Conservation (phyloP, 108 stramenopile genomes). For the Craspedostauros australis region DNA sequence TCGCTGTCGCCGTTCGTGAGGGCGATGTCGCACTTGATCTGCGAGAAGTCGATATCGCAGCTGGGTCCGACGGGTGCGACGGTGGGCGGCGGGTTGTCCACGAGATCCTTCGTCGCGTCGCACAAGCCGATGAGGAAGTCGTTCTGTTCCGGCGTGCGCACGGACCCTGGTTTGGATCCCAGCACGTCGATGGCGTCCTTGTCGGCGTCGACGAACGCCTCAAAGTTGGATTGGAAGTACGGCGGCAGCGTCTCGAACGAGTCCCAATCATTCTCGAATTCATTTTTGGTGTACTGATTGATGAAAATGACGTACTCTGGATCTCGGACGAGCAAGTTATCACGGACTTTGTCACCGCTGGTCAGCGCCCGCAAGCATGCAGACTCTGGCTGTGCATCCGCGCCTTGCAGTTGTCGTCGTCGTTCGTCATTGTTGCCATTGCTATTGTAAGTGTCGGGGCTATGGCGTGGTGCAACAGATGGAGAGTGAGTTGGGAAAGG, state of each 20-base stretch:
- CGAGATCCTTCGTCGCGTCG: neutral
- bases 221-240: constrained; percentile 14
- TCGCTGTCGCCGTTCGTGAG: constrained; percentile 2
- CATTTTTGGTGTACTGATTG: constrained; percentile 9
- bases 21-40: neutral
- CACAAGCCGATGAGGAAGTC: constrained; percentile 16
- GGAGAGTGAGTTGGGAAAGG: no score
- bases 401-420: constrained; percentile 11
- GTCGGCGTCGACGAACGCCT: constrained; percentile 2
- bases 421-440: neutral
- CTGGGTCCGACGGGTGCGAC: neutral
- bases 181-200: constrained; percentile 20
- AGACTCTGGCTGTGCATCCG: no score
- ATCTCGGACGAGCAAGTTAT: constrained; percentile 9
- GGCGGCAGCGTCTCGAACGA: constrained; percentile 17
- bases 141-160: constrained; percentile 14
- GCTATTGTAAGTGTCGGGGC: no score
- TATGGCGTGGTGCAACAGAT: no score
- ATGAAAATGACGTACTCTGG: constrained; percentile 17
- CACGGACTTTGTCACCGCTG: constrained; percentile 25
- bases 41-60: neutral
- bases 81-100: neutral
- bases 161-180: constrained; percentile 22
- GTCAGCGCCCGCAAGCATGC: constrained; percentile 19
- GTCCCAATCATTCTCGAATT: neutral